Evolutionary conservation across 2,329 filamentous ascomycete species (phyloP), one percentile per base, ranked within the genome.

Genomic region (Rhytidhysteron rufulum): DNA sequence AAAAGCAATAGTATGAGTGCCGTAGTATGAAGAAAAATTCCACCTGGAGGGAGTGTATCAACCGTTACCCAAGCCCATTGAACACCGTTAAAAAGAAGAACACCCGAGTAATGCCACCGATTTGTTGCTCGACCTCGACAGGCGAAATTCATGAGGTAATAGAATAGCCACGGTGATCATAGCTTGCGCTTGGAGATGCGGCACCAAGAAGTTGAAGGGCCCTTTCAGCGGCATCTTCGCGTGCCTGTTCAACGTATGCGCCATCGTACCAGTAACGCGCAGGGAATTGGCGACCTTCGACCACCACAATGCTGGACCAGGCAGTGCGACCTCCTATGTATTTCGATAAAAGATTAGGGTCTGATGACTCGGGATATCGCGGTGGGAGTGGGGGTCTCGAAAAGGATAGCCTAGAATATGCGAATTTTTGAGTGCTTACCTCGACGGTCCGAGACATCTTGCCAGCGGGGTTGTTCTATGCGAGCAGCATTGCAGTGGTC

Each of bases 191-290:
- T 11, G 24, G 10, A 17, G 35, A 25, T 9, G 22, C 16, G 13
- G 17, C 27, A 6, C 37, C 37, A 31, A 32, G 30, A 13, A 22
- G 16, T 32, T 44, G 37, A 27, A 47, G 34, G 24, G 42, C 42
- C n/a, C 34, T 20, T 25, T 66, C 62, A 4, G 62, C 61, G 35
- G 59, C 57, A 37, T 67, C 63, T 37, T 67, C 60, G 31, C 58
- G 57, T 6, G 63, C 61, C 41, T 64, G 57, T 10, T 54, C 51
- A 15, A 59, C 44, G 33, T 55, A 60, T 11, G 45, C 42, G 6
- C 60, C 59, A 39, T 66, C 61, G 45, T 67, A 67, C 58, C 57
- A 66, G 44, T 57, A 67, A n/a, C 55, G 53, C 4, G 63, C 63
- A 5, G 50, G 42, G 33, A 58, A 60, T 2, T 49, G 45, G 11